Percentiles rank a stretch among this genome's conserved stretches.
Conservation (phyloP, 2,329 filamentous ascomycete species). For the Aurifilum marmelostoma region DNA sequence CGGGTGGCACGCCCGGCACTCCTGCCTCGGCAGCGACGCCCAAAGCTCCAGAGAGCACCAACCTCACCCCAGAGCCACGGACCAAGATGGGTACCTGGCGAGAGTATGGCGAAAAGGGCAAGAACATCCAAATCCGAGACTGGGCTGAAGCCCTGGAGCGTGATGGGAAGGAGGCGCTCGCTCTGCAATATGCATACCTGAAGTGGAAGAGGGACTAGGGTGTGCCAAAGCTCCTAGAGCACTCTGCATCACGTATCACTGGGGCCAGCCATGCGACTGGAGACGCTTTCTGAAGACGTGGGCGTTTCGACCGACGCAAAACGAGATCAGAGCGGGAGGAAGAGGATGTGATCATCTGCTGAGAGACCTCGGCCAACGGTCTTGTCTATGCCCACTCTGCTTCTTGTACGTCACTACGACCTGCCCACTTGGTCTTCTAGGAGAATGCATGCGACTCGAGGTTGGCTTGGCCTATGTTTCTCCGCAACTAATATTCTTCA, state of each 20-base stretch:
- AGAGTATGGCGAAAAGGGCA: conserved; percentile 77
- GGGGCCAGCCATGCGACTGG: not conserved
- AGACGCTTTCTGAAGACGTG: not conserved
- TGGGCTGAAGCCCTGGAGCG: conserved; percentile 78
- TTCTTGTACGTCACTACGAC: not conserved
- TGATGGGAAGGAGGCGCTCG: conserved; percentile 69
- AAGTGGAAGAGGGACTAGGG: conserved; percentile 53
- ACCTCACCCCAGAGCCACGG: conserved; percentile 60
- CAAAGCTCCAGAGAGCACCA: conserved; percentile 41
- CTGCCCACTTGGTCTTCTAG: not conserved
- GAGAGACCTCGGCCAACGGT: not conserved
- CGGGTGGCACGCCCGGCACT: conserved; percentile 33
- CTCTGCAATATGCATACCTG: conserved; percentile 62
- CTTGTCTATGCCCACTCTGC: not conserved
- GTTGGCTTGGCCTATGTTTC: conserved; percentile 5
- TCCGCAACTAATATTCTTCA: conserved; percentile 27
- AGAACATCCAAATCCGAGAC: conserved; percentile 82
- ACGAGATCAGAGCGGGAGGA: not conserved
- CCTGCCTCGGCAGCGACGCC: conserved; percentile 25
- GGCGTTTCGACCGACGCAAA: not conserved
- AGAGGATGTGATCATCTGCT: not conserved
- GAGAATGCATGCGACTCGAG: not conserved
- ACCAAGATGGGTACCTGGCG: conserved; percentile 74
- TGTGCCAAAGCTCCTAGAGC: no score
- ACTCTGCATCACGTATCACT: no score